Evolutionary conservation across 306 rosid species (phyloP).

Genomic region (Cucumis hystrix): DNA sequence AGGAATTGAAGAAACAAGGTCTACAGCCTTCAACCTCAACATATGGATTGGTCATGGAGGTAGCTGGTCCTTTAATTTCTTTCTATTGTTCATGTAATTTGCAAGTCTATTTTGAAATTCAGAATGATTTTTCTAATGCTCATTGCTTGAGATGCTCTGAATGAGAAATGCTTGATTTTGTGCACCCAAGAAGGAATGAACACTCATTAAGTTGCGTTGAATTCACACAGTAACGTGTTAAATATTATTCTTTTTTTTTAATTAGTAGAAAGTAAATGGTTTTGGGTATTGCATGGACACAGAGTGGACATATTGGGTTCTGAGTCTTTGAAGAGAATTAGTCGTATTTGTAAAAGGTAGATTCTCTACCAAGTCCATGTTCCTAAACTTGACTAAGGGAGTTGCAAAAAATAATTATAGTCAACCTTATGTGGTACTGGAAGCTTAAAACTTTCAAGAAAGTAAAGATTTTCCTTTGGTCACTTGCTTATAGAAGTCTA

Average conservation of each 20-base stretch:
- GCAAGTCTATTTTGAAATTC: neutral
- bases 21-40: slow-evolving; percentile 49
- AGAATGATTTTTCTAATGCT: neutral
- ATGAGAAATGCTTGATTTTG: neutral
- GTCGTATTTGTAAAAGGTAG: neutral
- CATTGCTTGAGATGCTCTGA: neutral
- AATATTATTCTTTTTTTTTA: neutral
- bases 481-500: too few species aligned
- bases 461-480: too few species aligned
- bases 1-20: slow-evolving; percentile 58
- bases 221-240: neutral
- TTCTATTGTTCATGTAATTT: slow-evolving; percentile 10
- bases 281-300: neutral
- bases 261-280: neutral
- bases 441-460: too few species aligned
- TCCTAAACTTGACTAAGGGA: too few species aligned
- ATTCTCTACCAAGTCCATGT: too few species aligned
- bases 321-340: neutral
- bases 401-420: too few species aligned
- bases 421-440: too few species aligned
- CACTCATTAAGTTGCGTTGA: neutral
- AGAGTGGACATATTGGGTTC: neutral
- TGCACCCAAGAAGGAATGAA: neutral
- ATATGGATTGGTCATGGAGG: slow-evolving; percentile 94
- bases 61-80: slow-evolving; percentile 13